Percentiles rank a stretch among this genome's conserved stretches.
phyloP scores from a whole-genome alignment of 2,329 filamentous ascomycete genomes.

The Polychaeton citri region DNA sequence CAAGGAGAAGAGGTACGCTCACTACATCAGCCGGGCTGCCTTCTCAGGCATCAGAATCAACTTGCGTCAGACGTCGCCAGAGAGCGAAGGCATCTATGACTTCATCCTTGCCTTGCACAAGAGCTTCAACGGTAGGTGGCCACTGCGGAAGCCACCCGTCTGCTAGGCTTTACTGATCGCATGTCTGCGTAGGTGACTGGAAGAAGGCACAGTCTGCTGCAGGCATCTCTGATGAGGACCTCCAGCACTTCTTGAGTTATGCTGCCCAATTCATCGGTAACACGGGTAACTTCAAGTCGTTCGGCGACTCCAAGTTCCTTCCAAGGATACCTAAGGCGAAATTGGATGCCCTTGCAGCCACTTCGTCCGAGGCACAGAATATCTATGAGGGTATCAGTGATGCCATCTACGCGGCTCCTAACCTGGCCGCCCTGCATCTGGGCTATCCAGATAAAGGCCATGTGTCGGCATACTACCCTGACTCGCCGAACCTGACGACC shows the following conservation, averaged over 20 bases:
- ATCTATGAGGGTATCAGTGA: slow-evolving; percentile 32
- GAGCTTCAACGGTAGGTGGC: slow-evolving; percentile 21
- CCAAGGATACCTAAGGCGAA: slow-evolving; percentile 31
- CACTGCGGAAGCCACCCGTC: too few species aligned
- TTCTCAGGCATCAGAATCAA: slow-evolving; percentile 39
- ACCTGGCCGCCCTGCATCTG: slow-evolving; percentile 31
- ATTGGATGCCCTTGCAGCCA: slow-evolving; percentile 31
- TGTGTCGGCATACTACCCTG: slow-evolving; percentile 37
- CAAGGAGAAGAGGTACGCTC: slow-evolving; percentile 43
- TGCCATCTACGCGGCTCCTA: slow-evolving; percentile 29
- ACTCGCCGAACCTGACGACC: slow-evolving; percentile 33
- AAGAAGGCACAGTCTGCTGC: slow-evolving; percentile 28
- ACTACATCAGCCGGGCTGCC: slow-evolving; percentile 51
- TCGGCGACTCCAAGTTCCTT: slow-evolving; percentile 38
- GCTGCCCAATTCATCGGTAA: slow-evolving; percentile 40
- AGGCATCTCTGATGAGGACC: slow-evolving; percentile 26
- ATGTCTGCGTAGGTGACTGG: slow-evolving; percentile 39
- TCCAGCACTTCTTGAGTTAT: slow-evolving; percentile 28
- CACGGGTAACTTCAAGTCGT: slow-evolving; percentile 40
- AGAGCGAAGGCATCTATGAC: slow-evolving; percentile 40
- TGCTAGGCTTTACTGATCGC: too few species aligned
- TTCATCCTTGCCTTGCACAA: slow-evolving; percentile 40
- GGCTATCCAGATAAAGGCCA: slow-evolving; percentile 37
- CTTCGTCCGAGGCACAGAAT: slow-evolving; percentile 24
- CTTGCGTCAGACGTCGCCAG: slow-evolving; percentile 38